These are phyloP conservation scores for Oryza longistaminata DNA, from an alignment of 176 grass and related monocot genomes.

Conservation along the genomic window DNA sequence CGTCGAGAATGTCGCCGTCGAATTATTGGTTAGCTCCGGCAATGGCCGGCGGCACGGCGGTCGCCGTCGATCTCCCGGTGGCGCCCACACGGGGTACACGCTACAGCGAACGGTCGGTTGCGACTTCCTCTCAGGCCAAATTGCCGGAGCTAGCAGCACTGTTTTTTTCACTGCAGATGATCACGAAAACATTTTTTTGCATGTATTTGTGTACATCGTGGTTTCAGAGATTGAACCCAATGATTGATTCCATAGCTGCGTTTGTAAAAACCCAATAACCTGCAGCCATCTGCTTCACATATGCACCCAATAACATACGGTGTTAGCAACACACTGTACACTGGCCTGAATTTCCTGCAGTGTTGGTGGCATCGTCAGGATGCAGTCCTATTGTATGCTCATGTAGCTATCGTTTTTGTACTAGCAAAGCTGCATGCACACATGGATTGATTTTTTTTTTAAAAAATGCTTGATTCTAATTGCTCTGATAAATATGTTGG, in stretches of 20 bases:
- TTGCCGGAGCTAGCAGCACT: not conserved
- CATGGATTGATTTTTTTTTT: not conserved
- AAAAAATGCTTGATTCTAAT: not conserved
- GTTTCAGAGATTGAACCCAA: not conserved
- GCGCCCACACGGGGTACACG: not conserved
- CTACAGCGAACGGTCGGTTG: not conserved
- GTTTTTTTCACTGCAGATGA: slow-evolving; percentile 9
- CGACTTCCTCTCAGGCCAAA: not conserved
- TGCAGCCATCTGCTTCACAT: not conserved
- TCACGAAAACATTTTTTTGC: not conserved
- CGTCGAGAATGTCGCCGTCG: not conserved
- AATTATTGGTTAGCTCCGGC: not conserved
- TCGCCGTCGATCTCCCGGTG: not conserved
- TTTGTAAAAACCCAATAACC: too few species aligned
- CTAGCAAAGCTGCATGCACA: not conserved
- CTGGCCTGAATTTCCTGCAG: not conserved
- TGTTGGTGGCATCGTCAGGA: not conserved
- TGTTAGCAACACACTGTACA: not conserved
- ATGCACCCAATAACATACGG: too few species aligned
- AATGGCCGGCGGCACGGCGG: not conserved
- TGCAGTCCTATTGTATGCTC: not conserved
- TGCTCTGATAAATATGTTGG: not conserved
- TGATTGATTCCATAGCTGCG: too few species aligned
- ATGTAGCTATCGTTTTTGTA: not conserved
- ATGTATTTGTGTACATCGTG: too few species aligned